Evolutionary conservation across 2,329 filamentous ascomycete genomes (phyloP).

Genomic region (Diplodia mutila): DNA sequence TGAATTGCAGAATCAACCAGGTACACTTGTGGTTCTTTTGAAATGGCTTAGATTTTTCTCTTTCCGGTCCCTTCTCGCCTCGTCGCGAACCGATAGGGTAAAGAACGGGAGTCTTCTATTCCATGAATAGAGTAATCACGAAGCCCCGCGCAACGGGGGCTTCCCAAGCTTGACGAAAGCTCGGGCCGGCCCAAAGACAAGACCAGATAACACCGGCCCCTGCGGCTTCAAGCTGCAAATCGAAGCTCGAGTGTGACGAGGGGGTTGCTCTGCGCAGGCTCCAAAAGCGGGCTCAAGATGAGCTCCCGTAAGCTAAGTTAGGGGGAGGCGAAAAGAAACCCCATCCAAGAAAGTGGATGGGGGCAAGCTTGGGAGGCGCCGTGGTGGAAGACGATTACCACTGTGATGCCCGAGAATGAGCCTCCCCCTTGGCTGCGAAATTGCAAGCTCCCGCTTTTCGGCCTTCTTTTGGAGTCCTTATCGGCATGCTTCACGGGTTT

Average conservation of each 20-base stretch:
- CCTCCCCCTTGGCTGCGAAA: background rate
- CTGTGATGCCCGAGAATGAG: background rate
- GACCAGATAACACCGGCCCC: background rate
- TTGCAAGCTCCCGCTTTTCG: background rate
- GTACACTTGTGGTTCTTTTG: constrained; percentile 25
- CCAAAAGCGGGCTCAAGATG: background rate
- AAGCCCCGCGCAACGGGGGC: constrained; percentile 12
- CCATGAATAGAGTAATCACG: constrained; percentile 6
- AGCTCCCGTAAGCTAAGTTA: background rate
- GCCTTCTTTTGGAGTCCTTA: background rate
- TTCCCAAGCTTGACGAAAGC: background rate
- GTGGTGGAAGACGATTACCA: background rate
- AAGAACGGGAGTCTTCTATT: constrained; percentile 8
- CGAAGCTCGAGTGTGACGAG: constrained; percentile 17
- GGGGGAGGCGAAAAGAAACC: background rate
- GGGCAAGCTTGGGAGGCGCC: background rate
- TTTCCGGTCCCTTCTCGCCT: constrained; percentile 2
- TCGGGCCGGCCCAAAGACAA: constrained; percentile 1
- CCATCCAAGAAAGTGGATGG: background rate
- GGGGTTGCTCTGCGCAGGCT: background rate
- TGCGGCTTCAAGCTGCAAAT: background rate
- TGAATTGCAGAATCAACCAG: constrained; percentile 30
- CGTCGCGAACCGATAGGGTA: background rate
- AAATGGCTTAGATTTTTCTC: constrained; percentile 7
- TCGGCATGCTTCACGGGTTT: background rate